These are phyloP conservation scores for Epichloe glyceriae DNA, from an alignment of 2,329 filamentous ascomycete species.

Conservation along the genomic window DNA sequence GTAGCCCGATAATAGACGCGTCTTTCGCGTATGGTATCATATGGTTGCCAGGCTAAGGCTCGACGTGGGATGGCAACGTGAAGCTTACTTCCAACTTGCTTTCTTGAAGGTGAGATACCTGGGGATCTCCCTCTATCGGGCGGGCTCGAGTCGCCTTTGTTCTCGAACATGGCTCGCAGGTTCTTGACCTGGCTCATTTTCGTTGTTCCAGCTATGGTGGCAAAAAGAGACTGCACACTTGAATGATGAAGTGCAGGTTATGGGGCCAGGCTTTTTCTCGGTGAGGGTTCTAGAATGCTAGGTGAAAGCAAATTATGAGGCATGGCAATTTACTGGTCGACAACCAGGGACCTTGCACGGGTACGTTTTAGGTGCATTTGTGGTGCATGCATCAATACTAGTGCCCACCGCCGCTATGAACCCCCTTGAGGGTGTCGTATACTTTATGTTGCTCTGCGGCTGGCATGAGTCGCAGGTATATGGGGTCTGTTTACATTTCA, in stretches of 20 bases:
- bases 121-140: conserved; percentile 60
- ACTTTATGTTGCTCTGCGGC: neutral
- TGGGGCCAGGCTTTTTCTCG: no score
- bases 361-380: neutral
- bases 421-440: neutral
- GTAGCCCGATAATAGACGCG: neutral
- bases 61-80: neutral
- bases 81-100: conserved; percentile 11
- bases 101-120: conserved; percentile 27
- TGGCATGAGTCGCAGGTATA: neutral
- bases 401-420: neutral
- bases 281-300: neutral
- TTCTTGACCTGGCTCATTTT: conserved; percentile 57
- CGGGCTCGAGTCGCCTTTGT: conserved; percentile 51
- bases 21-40: no score
- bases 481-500: neutral
- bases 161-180: conserved; percentile 70
- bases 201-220: neutral
- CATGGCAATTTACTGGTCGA: neutral
- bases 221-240: neutral
- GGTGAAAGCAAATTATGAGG: neutral
- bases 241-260: neutral
- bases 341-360: neutral
- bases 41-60: neutral
- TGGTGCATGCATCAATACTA: neutral